Conservation (phyloP, 1,284 basidiomycete species). For the Mrakiaceae sp. region DNA sequence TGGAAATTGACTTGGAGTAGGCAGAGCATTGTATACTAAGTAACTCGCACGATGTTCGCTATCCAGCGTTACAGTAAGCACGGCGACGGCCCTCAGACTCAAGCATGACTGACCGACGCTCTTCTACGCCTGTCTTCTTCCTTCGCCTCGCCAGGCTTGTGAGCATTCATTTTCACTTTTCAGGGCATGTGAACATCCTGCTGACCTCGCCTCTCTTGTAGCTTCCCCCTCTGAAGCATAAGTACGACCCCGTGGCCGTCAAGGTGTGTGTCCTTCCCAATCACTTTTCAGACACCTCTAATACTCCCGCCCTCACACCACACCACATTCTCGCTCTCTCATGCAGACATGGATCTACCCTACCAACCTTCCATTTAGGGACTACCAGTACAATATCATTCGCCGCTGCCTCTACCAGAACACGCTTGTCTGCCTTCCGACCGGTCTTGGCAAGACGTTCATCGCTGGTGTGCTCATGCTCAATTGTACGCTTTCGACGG, state of each 20-base stretch:
- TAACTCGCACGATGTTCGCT: too few relatives aligned
- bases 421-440: slow-evolving; percentile 87
- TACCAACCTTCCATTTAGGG: slow-evolving; percentile 72
- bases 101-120: slow-evolving; percentile 1
- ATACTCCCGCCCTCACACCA: slow-evolving; percentile 71
- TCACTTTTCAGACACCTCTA: slow-evolving; percentile 46
- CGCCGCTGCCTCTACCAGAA: slow-evolving; percentile 81
- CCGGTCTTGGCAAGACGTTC: slow-evolving; percentile 96
- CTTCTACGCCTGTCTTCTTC: not conserved
- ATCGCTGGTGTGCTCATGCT: slow-evolving; percentile 95
- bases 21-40: too few relatives aligned
- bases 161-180: not conserved
- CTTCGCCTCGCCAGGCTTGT: not conserved
- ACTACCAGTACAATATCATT: slow-evolving; percentile 94
- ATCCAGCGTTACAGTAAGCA: too few relatives aligned
- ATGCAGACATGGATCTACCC: slow-evolving; percentile 81
- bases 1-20: not conserved
- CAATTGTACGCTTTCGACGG: slow-evolving; percentile 50
- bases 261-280: not conserved
- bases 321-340: slow-evolving; percentile 38
- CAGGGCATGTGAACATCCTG: slow-evolving; percentile 1
- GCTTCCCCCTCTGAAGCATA: slow-evolving; percentile 11
- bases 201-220: slow-evolving; percentile 27
- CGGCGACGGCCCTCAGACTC: not conserved
- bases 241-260: slow-evolving; percentile 10